Evolutionary conservation across 108 stramenopile genomes (phyloP).

Genomic region (Chaetoceros tenuissimus): DNA sequence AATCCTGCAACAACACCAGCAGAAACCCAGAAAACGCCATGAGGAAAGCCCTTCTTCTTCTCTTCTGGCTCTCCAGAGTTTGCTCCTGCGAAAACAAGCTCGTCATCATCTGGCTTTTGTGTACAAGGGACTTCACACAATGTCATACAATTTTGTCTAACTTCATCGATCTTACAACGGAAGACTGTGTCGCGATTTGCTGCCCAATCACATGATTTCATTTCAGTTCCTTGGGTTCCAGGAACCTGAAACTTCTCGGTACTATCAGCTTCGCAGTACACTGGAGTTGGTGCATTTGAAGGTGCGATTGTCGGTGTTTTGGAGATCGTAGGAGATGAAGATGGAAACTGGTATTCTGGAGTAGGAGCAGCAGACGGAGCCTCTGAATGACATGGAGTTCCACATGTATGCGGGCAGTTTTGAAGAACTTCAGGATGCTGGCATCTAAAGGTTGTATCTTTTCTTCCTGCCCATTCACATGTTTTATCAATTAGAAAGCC

Average conservation of each 20-base stretch:
- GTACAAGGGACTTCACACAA: neutral
- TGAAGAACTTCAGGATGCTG: neutral
- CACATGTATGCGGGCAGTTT: neutral
- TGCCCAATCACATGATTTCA: neutral
- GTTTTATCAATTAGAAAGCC: no score
- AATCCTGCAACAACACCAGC: neutral
- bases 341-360: no score
- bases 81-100: neutral
- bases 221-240: neutral
- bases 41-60: neutral
- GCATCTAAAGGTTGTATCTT: neutral
- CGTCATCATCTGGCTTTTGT: neutral
- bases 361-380: neutral
- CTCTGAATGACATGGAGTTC: neutral
- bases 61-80: neutral
- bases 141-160: neutral
- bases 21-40: neutral
- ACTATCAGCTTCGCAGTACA: neutral
- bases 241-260: neutral
- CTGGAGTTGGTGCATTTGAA: neutral
- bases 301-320: neutral
- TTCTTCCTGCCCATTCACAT: neutral
- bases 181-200: neutral
- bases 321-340: neutral
- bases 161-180: neutral